Evolutionary conservation across 2,329 filamentous ascomycete species (phyloP).

Genomic region (Cryoendolithus antarcticus): DNA sequence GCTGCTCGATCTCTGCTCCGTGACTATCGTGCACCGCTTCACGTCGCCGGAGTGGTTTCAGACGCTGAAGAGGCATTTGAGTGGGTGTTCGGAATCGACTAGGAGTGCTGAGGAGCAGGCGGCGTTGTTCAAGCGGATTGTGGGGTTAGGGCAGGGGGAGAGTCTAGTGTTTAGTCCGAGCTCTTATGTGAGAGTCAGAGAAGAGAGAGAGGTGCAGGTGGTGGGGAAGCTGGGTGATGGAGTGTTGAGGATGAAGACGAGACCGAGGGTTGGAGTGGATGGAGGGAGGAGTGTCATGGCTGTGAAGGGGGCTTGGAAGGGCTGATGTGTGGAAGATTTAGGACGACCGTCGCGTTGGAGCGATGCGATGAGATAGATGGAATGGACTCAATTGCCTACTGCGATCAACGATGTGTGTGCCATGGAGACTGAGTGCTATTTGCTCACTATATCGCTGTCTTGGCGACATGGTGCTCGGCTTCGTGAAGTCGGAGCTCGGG

Average conservation of each 20-base stretch:
- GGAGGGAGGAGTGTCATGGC: constrained; percentile 15
- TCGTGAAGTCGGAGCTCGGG: too few relatives aligned
- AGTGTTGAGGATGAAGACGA: constrained; percentile 17
- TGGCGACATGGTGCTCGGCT: too few relatives aligned
- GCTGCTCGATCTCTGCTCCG: constrained; percentile 57
- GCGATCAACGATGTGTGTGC: too few relatives aligned
- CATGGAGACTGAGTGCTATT: too few relatives aligned
- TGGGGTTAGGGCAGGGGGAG: constrained; percentile 20
- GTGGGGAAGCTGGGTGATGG: constrained; percentile 12
- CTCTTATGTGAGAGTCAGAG: constrained; percentile 13
- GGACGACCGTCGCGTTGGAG: too few relatives aligned
- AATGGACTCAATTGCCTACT: too few relatives aligned
- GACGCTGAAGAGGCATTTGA: constrained; percentile 35
- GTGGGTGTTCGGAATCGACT: constrained; percentile 23
- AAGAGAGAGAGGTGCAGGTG: constrained; percentile 1
- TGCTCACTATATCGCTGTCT: too few relatives aligned
- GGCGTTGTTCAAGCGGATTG: constrained; percentile 19
- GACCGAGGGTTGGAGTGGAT: constrained; percentile 16
- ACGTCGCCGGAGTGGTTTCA: constrained; percentile 51
- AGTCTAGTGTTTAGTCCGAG: constrained; percentile 21
- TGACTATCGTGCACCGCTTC: constrained; percentile 64
- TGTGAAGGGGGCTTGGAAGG: not conserved
- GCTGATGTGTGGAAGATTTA: too few relatives aligned
- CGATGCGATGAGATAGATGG: too few relatives aligned
- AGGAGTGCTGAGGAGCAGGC: constrained; percentile 4